A percentile compares a stretch with the other conserved stretches of the same genome.
Evolutionary conservation across 2,329 filamentous ascomycete genomes (phyloP).

Genomic region (Fusarium sp.): DNA sequence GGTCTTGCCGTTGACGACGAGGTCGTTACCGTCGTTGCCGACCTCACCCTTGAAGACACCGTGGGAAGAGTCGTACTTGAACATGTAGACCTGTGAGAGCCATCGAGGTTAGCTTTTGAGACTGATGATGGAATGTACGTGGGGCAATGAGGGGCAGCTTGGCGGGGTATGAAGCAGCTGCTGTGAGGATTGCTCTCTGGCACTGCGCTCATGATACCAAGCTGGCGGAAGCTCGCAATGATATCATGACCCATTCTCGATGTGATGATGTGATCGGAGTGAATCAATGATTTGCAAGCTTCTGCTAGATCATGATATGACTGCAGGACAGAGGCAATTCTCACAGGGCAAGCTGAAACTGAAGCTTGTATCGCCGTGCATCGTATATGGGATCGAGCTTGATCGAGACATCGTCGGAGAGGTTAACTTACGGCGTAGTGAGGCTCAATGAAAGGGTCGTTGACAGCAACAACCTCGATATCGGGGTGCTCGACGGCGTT

Average conservation of each 20-base stretch:
- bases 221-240: background rate
- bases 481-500: slow-evolving; percentile 93
- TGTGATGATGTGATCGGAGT: background rate
- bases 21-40: slow-evolving; percentile 75
- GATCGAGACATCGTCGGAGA: slow-evolving; percentile 13
- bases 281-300: background rate
- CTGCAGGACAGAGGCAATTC: background rate
- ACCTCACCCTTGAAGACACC: slow-evolving; percentile 95
- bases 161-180: slow-evolving; percentile 3
- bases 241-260: background rate
- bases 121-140: slow-evolving; percentile 13
- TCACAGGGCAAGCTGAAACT: slow-evolving; percentile 1
- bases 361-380: background rate
- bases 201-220: background rate
- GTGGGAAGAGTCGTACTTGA: slow-evolving; percentile 99
- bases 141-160: slow-evolving; percentile 37
- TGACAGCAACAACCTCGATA: slow-evolving; percentile 94
- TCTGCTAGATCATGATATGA: background rate
- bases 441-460: slow-evolving; percentile 99
- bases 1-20: slow-evolving; percentile 93
- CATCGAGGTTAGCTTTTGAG: slow-evolving; percentile 26
- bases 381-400: slow-evolving; percentile 17
- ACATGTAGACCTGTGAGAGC: slow-evolving; percentile 89
- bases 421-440: slow-evolving; percentile 88
- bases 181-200: background rate